Conservation (phyloP, 2,329 filamentous ascomycete species). For the Hypoxylon sp. region DNA sequence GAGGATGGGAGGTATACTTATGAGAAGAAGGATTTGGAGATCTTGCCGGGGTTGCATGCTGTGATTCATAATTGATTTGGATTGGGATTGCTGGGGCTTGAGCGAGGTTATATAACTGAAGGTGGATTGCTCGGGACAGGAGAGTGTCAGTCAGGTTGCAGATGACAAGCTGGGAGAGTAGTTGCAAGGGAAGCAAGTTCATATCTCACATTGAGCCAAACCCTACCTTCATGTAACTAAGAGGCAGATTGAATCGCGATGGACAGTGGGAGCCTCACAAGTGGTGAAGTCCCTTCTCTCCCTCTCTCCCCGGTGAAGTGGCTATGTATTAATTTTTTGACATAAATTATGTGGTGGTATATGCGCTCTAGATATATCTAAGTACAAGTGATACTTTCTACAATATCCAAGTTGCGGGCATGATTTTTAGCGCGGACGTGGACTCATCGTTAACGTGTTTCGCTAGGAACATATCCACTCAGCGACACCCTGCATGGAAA, state of each 20-base stretch:
- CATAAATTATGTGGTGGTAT: neutral
- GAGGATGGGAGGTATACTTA: slow-evolving; percentile 57
- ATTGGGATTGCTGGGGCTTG: too few species aligned
- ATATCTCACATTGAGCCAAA: too few species aligned
- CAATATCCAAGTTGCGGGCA: neutral
- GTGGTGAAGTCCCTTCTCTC: too few species aligned
- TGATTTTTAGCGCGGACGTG: neutral
- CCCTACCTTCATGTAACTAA: too few species aligned
- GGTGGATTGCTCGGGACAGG: too few species aligned
- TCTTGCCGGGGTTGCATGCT: slow-evolving; percentile 59
- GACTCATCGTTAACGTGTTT: slow-evolving; percentile 14
- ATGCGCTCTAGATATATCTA: neutral
- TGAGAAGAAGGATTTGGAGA: slow-evolving; percentile 57
- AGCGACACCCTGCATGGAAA: slow-evolving; percentile 49
- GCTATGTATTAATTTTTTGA: too few species aligned
- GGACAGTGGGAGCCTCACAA: neutral
- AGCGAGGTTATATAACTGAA: too few species aligned
- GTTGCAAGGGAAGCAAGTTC: too few species aligned
- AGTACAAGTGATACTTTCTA: neutral
- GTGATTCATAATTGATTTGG: slow-evolving; percentile 56
- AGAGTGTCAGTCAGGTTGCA: too few species aligned
- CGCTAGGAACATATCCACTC: slow-evolving; percentile 39
- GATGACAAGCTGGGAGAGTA: too few species aligned
- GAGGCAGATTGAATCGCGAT: neutral
- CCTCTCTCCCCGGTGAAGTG: too few species aligned